A percentile compares a stretch with the other conserved stretches of the same genome.
Evolutionary conservation across 2,329 filamentous ascomycete genomes (phyloP).

Genomic region (Cytospora piceae): DNA sequence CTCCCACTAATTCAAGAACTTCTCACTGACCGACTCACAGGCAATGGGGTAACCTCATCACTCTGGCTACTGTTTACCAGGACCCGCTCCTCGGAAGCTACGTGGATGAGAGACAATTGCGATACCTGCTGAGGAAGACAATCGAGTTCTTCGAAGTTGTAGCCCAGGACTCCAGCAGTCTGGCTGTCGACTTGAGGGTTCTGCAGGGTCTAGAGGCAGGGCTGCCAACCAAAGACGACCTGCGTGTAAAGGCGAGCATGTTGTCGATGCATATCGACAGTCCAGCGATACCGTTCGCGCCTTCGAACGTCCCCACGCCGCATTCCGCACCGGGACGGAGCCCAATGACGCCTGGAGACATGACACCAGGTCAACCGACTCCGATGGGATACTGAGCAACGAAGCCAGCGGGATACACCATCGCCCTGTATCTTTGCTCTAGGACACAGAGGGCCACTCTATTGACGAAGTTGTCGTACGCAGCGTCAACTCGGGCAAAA

Average conservation of each 20-base stretch:
- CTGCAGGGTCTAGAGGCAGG: conserved; percentile 60
- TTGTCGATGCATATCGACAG: conserved; percentile 30
- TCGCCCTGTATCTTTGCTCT: background rate
- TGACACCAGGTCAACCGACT: conserved; percentile 19
- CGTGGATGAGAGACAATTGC: conserved; percentile 60
- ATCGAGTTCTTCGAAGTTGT: conserved; percentile 75
- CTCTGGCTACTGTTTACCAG: conserved; percentile 80
- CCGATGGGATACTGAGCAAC: conserved; percentile 25
- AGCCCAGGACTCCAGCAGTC: conserved; percentile 73
- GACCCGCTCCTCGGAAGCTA: conserved; percentile 64
- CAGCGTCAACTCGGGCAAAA: no score
- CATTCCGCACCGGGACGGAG: conserved; percentile 16
- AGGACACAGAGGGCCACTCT: background rate
- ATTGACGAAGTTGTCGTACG: background rate
- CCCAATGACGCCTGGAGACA: conserved; percentile 24
- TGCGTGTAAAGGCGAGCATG: conserved; percentile 1
- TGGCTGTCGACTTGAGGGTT: conserved; percentile 75
- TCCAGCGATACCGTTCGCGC: conserved; percentile 31
- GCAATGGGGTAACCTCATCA: conserved; percentile 95
- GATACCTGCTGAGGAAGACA: conserved; percentile 69
- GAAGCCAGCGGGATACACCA: background rate
- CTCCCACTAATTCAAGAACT: background rate
- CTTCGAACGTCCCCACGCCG: conserved; percentile 20
- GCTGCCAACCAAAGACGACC: conserved; percentile 37
- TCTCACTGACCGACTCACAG: conserved; percentile 48